Evolutionary conservation across 2,329 filamentous ascomycete genomes (phyloP).

Genomic region (Botrytis galanthina): DNA sequence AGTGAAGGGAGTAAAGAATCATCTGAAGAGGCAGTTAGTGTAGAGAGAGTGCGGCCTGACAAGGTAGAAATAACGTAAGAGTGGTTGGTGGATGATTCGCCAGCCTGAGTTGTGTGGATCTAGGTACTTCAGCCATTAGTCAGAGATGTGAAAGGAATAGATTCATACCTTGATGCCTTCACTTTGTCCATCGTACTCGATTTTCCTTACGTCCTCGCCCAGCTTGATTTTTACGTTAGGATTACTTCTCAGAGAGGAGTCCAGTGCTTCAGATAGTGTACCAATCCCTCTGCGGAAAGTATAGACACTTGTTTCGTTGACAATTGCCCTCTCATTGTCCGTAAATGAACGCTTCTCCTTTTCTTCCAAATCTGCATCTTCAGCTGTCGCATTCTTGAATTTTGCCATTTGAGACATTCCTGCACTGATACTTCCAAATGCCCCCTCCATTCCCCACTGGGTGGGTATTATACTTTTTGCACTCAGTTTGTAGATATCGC

Average conservation of each 20-base stretch:
- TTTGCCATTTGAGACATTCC: neutral
- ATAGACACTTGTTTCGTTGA: constrained; percentile 40
- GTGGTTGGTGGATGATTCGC: constrained; percentile 39
- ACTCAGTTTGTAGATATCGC: constrained; percentile 80
- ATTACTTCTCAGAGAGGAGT: constrained; percentile 47
- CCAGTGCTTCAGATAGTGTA: constrained; percentile 56
- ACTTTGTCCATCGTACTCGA: constrained; percentile 43
- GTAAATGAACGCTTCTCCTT: neutral
- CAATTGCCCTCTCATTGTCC: constrained; percentile 1
- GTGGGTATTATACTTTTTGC: constrained; percentile 53
- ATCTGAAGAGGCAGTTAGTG: constrained; percentile 19
- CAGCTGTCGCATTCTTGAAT: neutral
- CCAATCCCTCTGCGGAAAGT: constrained; percentile 60
- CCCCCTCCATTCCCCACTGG: constrained; percentile 31
- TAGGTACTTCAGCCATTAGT: constrained; percentile 23
- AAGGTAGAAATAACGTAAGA: constrained; percentile 66
- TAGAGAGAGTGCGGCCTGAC: constrained; percentile 30
- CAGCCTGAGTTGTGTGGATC: constrained; percentile 35
- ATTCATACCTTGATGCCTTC: constrained; percentile 45
- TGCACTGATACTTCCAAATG: constrained; percentile 26
- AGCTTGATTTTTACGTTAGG: constrained; percentile 60
- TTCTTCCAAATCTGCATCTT: constrained; percentile 9
- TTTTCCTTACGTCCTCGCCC: constrained; percentile 46
- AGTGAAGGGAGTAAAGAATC: constrained; percentile 47
- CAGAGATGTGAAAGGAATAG: constrained; percentile 14